phyloP scores from a whole-genome alignment of 768 basidiomycete species.

The Tylopilus intermedius region DNA sequence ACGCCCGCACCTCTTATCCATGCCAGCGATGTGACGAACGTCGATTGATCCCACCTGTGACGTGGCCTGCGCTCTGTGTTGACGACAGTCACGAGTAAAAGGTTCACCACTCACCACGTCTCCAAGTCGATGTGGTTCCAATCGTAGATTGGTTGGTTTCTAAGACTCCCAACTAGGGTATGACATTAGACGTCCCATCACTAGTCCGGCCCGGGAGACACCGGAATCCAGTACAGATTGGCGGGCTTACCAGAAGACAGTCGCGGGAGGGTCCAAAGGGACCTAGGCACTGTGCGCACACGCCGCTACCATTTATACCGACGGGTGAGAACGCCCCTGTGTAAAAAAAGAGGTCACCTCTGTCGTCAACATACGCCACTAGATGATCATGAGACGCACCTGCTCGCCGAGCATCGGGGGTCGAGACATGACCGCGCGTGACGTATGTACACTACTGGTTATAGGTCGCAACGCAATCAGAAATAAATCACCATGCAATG shows the following conservation, averaged over 20 bases:
- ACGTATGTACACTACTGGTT: no score
- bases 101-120: neutral
- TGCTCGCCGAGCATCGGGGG: neutral
- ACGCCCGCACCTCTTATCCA: neutral
- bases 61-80: neutral
- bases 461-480: no score
- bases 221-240: neutral
- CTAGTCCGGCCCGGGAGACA: no score
- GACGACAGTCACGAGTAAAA: neutral
- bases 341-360: neutral
- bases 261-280: neutral
- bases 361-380: neutral
- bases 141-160: no score
- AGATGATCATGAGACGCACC: neutral
- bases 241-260: slow-evolving; percentile 5
- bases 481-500: no score
- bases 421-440: neutral
- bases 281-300: no score
- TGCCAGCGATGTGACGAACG: neutral
- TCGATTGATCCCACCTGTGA: neutral
- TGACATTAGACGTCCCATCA: no score
- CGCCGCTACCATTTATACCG: neutral
- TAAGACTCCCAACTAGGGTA: no score
- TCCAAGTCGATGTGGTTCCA: no score
- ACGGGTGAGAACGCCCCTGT: no score